Base-by-base conservation (phyloP, 495 filamentous ascomycete genomes). In the Penicillium paxilli region DNA sequence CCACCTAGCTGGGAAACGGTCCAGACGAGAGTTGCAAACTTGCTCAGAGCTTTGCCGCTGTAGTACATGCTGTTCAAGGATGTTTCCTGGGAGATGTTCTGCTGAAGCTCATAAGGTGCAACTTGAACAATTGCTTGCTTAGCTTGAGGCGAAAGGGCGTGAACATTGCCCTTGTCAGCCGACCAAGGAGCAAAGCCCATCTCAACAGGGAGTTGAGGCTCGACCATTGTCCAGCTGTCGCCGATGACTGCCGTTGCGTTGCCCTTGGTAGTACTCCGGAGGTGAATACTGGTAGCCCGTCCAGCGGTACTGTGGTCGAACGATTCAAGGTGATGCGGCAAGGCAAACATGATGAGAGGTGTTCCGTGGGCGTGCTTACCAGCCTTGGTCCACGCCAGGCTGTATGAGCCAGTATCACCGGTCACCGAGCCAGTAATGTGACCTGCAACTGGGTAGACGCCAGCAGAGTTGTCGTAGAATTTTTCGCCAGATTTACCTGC, bases 41-140 rank as follows among this genome's bases (percentile, higher is more conserved):
- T 97, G 57, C 87, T 89, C 8, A 97, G 72, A 0, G 87, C 90
- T 82, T 98, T 98, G 57, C 93, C 93, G 57, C 87, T 87, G 65
- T 89, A 98, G 70, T 98, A 98, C 88, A 97, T 95, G 56, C 88
- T 95, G 65, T 95, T 81, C 26, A 92, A 77, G 54, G 94, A 81
- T 4, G 84, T 85, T 64, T 95, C 87, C 5, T 68, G 64, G 20
- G 73, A 63, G 46, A 96, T 87, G 60, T 92, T 80, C 65, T 95
- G 83, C 8, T 78, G 70, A 0, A 95, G 68, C 68, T 98, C 94
- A 10, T 75, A 73, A 3, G 72, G 67, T 2, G 86, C 87, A 4
- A 83, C 77, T 24, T 71, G 68, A 21, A 74, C 70, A 54, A 94
- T 87, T 1, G 76, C 72, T 0, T 75, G 63, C 44, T 80, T 79